Evolutionary conservation across 169 alveolate genomes (phyloP), one percentile per base, ranked within the genome.

Genomic region (Plasmodium adleri): DNA sequence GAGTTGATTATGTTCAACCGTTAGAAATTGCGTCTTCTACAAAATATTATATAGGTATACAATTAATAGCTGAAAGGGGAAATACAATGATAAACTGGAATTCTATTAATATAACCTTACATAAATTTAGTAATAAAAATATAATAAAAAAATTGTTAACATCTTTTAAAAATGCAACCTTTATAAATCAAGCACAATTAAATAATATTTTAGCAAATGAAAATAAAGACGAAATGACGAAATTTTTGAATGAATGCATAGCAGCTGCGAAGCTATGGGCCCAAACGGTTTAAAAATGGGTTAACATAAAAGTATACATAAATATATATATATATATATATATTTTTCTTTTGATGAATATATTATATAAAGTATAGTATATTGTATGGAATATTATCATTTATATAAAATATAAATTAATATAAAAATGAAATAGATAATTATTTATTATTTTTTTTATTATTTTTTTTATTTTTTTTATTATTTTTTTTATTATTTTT

Each of bases 201-300:
- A 83, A 83, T 83, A 22, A 47, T 13, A n/a, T 9, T 24, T 64
- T 83, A 13, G 67, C 91, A 4, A 86, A 74, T 24, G 94, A 89
- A 32, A 76, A 72, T 56, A 92, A 92, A 66, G 91, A 90, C 2
- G 95, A 92, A 12, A 93, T 89, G 74, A 94, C 92, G 26, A 54
- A 67, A 24, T 94, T 76, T 89, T 71, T 94, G 59, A 59, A 56
- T n/a, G 96, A 94, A 8, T 94, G 96, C 74, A 88, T 91, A 22
- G 74, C 90, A 6, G n/a, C 70, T 3, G 96, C 96, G 7, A 94
- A 94, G 60, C 62, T 83, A 17, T 94, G 96, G 96, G 96, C 96
- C 3, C 95, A 94, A 49, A 83, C 91, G 12, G 91, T 83, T 39
- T 83, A 70, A 28, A 60, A 12, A 54, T 9, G 20, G 3, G 0